phyloP scores from a whole-genome alignment of 305 asterid species.

The Solanum hybrid region DNA sequence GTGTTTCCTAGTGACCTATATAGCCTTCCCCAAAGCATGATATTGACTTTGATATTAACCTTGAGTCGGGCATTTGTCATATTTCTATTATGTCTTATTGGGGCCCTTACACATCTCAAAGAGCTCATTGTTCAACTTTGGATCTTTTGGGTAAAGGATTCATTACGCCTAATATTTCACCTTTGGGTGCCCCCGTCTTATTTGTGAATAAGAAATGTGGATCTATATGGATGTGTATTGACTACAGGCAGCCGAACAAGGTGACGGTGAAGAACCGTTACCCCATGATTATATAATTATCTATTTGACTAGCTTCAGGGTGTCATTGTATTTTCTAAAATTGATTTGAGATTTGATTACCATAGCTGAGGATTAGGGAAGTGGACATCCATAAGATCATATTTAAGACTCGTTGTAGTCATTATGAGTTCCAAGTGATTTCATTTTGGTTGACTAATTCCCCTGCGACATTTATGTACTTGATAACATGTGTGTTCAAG shows the following conservation, averaged over 20 bases:
- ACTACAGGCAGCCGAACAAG: not conserved
- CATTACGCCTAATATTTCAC: too few relatives aligned
- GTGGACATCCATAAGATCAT: not conserved
- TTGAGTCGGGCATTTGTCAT: too few relatives aligned
- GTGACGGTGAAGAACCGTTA: not conserved
- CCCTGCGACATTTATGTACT: rapidly evolving
- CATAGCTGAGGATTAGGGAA: not conserved
- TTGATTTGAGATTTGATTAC: not conserved
- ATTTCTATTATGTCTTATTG: not conserved
- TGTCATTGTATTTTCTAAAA: not conserved
- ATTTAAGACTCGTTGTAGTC: too few relatives aligned
- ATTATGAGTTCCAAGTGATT: not conserved
- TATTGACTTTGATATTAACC: too few relatives aligned
- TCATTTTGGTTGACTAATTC: not conserved
- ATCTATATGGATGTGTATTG: not conserved
- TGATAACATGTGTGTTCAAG: not conserved
- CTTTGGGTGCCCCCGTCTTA: not conserved
- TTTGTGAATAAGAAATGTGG: not conserved
- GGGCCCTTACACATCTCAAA: not conserved
- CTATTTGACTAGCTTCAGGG: not conserved
- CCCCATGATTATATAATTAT: not conserved
- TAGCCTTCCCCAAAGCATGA: not conserved
- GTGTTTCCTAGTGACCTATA: not conserved
- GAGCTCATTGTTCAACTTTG: too few relatives aligned
- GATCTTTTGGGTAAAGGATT: not conserved